Percentiles rank a stretch among this genome's conserved stretches.
Evolutionary conservation across 768 basidiomycete genomes (phyloP).

Genomic region (Boletus eberwhitei): DNA sequence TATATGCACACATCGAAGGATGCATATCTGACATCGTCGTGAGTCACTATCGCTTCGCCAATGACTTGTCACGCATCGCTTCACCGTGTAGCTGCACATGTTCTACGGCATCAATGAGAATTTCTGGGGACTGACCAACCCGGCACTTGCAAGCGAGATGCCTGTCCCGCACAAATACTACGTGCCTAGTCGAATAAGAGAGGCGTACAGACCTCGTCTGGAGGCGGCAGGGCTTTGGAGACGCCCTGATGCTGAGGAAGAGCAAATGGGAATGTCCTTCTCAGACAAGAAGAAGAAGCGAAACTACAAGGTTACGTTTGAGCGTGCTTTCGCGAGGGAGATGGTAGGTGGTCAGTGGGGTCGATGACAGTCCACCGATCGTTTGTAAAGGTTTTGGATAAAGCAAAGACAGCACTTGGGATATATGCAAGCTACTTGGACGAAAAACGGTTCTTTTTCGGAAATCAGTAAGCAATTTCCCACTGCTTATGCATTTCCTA

Average conservation of each 20-base stretch:
- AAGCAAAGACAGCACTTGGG: constrained; percentile 53
- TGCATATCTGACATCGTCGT: constrained; percentile 72
- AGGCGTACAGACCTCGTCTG: constrained; percentile 52
- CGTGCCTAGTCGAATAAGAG: constrained; percentile 60
- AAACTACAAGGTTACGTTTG: constrained; percentile 39
- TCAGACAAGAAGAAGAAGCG: constrained; percentile 31
- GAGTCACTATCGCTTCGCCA: constrained; percentile 27
- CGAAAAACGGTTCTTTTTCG: constrained; percentile 49
- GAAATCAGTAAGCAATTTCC: constrained; percentile 40
- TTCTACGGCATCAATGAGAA: constrained; percentile 63
- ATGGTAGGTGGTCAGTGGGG: constrained; percentile 37
- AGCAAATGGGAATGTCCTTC: constrained; percentile 35
- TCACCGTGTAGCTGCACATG: constrained; percentile 49
- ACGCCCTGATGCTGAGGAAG: constrained; percentile 37
- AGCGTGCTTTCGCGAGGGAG: constrained; percentile 59
- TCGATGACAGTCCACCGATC: constrained; percentile 1
- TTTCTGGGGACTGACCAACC: constrained; percentile 55
- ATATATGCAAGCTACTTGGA: constrained; percentile 56
- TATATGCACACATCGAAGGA: constrained; percentile 63
- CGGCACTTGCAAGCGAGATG: constrained; percentile 53
- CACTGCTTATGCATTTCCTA: neutral
- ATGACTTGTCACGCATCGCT: constrained; percentile 1
- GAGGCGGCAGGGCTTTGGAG: constrained; percentile 66
- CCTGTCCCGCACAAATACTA: constrained; percentile 73
- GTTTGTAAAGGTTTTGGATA: constrained; percentile 52